Evolutionary conservation across 257 asterid genomes (phyloP), one percentile per base, ranked within the genome.

Genomic region (Echites panduratus): DNA sequence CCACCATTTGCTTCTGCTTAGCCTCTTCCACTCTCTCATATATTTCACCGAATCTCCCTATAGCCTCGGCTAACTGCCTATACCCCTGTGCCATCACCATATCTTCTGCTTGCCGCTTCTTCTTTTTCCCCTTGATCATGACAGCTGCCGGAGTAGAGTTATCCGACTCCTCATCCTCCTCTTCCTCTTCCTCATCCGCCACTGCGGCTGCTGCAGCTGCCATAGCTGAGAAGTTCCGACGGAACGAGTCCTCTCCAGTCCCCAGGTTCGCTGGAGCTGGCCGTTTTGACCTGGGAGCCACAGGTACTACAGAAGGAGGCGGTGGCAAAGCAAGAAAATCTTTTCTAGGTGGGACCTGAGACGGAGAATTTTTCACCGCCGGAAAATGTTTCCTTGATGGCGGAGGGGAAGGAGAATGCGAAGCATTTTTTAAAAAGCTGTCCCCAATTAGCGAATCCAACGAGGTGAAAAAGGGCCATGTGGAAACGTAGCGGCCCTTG

Each of bases 1-100:
- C 98, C 87, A 91, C 85, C 88, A 94, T 81, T 79, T 89, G 97
- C 80, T 89, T 76, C 85, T 88, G 96, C 70, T 94, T 94, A 17
- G 86, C 89, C 84, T 68, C 88, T 81, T 91, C 98, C 45, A 94
- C 97, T 73, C 85, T 91, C 87, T 85, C 86, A 65, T 91, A 94
- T 49, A 86, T 84, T 56, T 80, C 77, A 2, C 83, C 93, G n/a
- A 94, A 80, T 32, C 86, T 85, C 63, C 83, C 79, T 35, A 94
- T 86, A 7, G 96, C 94, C 71, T 86, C 93, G 2, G 96, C 97
- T 80, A 94, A 70, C 71, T 76, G 78, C 75, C 66, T 47, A 56
- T 71, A 86, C 69, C 98, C 98, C 13, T 86, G 84, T 0, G 56
- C 81, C 70, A n/a, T 44, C 67, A 44, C 70, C 38, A 11, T 40